These are phyloP conservation scores for Fagus crenata DNA, from an alignment of 306 rosid genomes.

Conservation along the genomic window DNA sequence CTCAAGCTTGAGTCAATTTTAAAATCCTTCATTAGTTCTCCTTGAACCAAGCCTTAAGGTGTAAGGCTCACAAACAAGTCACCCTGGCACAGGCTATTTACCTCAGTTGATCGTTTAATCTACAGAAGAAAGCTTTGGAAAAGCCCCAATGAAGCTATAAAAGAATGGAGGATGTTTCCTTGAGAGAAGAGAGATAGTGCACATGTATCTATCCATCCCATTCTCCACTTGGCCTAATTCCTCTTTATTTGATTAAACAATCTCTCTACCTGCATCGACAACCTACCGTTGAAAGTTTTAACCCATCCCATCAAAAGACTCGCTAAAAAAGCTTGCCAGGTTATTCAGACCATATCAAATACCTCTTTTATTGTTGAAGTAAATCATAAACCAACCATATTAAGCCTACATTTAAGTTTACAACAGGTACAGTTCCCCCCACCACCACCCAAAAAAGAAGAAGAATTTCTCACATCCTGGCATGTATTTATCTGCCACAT, in stretches of 20 bases:
- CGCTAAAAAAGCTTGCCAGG: neutral
- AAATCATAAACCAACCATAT: neutral
- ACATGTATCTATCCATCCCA: neutral
- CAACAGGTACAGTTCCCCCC: no score
- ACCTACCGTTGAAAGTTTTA: neutral
- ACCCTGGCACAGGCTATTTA: neutral
- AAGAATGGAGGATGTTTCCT: neutral
- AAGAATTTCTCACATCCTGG: no score
- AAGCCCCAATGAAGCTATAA: neutral
- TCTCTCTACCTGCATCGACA: neutral
- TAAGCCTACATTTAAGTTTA: neutral
- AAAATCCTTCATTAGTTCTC: neutral
- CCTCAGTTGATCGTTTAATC: neutral
- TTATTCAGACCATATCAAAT: neutral
- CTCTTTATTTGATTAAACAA: neutral
- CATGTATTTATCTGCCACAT: no score
- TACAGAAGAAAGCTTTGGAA: neutral
- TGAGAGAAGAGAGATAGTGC: neutral
- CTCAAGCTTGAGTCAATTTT: neutral
- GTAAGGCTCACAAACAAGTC: neutral
- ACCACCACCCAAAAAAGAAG: no score
- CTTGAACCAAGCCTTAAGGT: neutral
- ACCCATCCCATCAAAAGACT: neutral
- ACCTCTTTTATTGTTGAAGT: neutral
- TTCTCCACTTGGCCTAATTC: neutral